A percentile compares a stretch with the other conserved stretches of the same genome.
phyloP scores from a whole-genome alignment of 768 basidiomycete genomes.

The Macrolepiota fuliginosa region DNA sequence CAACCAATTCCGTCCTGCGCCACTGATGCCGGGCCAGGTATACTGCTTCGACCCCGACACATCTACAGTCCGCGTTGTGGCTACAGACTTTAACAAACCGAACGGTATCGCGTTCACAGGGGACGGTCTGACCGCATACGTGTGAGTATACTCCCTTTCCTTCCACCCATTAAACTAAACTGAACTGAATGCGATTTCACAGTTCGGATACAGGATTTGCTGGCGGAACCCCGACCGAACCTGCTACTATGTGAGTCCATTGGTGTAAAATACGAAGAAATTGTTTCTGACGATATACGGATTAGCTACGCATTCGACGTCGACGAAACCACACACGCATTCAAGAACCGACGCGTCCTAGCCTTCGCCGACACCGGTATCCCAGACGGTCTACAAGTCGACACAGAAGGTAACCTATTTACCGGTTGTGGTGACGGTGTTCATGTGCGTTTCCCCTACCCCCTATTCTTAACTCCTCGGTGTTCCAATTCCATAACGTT shows the following conservation, averaged over 20 bases:
- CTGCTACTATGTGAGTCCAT: slow-evolving; percentile 61
- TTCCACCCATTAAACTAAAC: neutral
- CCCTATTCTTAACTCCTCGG: neutral
- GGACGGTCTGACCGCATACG: slow-evolving; percentile 63
- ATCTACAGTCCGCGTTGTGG: slow-evolving; percentile 65
- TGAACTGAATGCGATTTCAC: neutral
- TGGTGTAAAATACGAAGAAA: neutral
- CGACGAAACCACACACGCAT: slow-evolving; percentile 48
- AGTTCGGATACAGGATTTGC: slow-evolving; percentile 53
- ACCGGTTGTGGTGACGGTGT: slow-evolving; percentile 67
- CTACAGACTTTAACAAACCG: slow-evolving; percentile 67
- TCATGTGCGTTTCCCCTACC: too few relatives aligned
- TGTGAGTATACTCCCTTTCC: slow-evolving; percentile 34
- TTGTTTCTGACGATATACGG: neutral
- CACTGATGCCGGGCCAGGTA: slow-evolving; percentile 70
- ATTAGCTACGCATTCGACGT: slow-evolving; percentile 69
- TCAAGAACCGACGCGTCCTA: slow-evolving; percentile 60
- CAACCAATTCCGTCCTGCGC: slow-evolving; percentile 63
- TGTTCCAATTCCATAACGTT: neutral
- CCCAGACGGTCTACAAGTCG: slow-evolving; percentile 67
- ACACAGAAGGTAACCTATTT: slow-evolving; percentile 63
- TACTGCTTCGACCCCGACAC: slow-evolving; percentile 73
- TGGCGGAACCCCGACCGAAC: slow-evolving; percentile 52
- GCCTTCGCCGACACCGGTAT: slow-evolving; percentile 65
- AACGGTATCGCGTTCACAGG: slow-evolving; percentile 74